These are phyloP conservation scores for Xylaria cubensis DNA, from an alignment of 495 filamentous ascomycete genomes.

Conservation along the genomic window DNA sequence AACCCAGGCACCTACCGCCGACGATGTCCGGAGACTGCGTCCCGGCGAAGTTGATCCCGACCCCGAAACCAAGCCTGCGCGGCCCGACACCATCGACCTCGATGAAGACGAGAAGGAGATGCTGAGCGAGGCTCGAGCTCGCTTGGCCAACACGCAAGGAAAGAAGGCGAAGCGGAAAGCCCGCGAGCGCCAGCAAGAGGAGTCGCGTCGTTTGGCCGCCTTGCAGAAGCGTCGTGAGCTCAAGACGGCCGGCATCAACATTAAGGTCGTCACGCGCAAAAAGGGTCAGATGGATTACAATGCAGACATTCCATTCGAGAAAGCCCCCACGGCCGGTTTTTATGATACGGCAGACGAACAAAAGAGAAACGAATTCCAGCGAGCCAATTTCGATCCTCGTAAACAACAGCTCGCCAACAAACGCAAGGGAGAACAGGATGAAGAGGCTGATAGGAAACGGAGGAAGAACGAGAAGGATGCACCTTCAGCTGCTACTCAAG, in stretches of 20 bases:
- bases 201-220: conserved; percentile 85
- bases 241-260: conserved; percentile 97
- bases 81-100: conserved; percentile 95
- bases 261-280: conserved; percentile 92
- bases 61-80: conserved; percentile 94
- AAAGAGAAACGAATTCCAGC: conserved; percentile 80
- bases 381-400: conserved; percentile 88
- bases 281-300: conserved; percentile 99
- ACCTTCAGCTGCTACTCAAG: conserved; percentile 76
- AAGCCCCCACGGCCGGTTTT: conserved; percentile 86
- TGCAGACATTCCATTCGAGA: conserved; percentile 97
- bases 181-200: conserved; percentile 92
- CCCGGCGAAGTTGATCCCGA: conserved; percentile 96
- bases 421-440: conserved; percentile 87
- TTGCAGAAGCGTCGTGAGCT: conserved; percentile 95
- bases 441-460: conserved; percentile 81
- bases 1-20: conserved; percentile 84
- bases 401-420: conserved; percentile 97
- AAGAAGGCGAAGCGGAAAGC: conserved; percentile 99
- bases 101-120: conserved; percentile 99
- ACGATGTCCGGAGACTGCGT: conserved; percentile 87
- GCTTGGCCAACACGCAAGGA: conserved; percentile 95
- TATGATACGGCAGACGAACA: conserved; percentile 90
- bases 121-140: conserved; percentile 95
- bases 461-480: conserved; percentile 84